Conservation (phyloP, 768 basidiomycete species). For the Rhodotorula babjevae region DNA sequence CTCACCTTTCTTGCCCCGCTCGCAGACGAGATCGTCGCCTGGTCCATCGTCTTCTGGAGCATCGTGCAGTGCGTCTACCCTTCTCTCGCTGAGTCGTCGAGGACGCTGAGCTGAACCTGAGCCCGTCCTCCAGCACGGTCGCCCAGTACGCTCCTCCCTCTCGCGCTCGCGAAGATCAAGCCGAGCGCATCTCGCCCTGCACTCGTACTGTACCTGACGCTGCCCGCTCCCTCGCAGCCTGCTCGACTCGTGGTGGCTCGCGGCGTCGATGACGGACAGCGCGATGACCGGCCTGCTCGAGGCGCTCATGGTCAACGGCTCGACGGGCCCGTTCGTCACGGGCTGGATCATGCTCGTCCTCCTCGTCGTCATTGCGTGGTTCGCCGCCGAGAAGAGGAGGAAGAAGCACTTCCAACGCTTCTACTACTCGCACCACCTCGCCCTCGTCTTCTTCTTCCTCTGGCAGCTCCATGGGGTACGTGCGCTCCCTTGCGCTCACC, state of each 20-base stretch:
- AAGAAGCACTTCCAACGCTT: slow-evolving; percentile 66
- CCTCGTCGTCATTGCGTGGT: slow-evolving; percentile 76
- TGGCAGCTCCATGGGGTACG: slow-evolving; percentile 60
- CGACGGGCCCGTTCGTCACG: slow-evolving; percentile 52
- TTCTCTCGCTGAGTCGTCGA: not conserved
- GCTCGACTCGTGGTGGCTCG: slow-evolving; percentile 60
- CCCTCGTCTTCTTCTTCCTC: slow-evolving; percentile 82
- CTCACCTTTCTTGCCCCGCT: too few species aligned
- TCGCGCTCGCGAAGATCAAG: not conserved
- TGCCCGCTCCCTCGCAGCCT: too few species aligned
- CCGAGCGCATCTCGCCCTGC: too few species aligned
- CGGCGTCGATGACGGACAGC: slow-evolving; percentile 56
- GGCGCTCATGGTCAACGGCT: slow-evolving; percentile 75
- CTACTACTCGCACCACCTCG: slow-evolving; percentile 56
- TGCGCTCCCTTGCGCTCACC: rapidly evolving
- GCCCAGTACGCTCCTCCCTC: slow-evolving; percentile 11
- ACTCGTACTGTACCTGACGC: too few species aligned
- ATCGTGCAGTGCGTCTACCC: slow-evolving; percentile 60
- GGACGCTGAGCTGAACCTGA: not conserved
- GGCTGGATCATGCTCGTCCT: slow-evolving; percentile 52
- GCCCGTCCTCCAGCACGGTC: not conserved
- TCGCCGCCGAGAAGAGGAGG: slow-evolving; percentile 68
- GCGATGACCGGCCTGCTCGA: slow-evolving; percentile 58
- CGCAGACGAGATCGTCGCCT: slow-evolving; percentile 73
- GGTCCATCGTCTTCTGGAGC: slow-evolving; percentile 77